Percentiles rank a stretch among this genome's conserved stretches.
phyloP scores from a whole-genome alignment of 2,329 filamentous ascomycete genomes.

The Cladosporium sp. region DNA sequence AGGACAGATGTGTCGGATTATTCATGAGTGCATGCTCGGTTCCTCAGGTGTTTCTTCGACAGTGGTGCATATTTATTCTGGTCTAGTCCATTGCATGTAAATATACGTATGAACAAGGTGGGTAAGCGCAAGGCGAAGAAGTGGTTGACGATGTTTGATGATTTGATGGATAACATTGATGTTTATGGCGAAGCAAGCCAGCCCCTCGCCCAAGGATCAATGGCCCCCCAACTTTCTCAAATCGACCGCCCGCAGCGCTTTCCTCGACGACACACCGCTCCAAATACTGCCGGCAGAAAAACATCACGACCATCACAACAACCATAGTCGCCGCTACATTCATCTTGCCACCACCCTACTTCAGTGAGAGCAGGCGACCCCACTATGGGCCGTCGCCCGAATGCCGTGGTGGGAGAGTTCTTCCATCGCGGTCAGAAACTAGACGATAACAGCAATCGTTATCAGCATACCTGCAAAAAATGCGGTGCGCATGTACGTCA shows the following conservation, averaged over 20 bases:
- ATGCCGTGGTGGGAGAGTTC: slow-evolving; percentile 79
- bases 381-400: slow-evolving; percentile 75
- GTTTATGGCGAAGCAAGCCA: too few relatives aligned
- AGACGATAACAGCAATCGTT: slow-evolving; percentile 84
- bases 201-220: too few relatives aligned
- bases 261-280: slow-evolving; percentile 10
- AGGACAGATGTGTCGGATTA: too few relatives aligned
- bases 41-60: too few relatives aligned
- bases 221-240: too few relatives aligned
- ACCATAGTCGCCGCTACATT: background rate
- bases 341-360: background rate
- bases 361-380: background rate
- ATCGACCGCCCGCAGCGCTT: background rate
- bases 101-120: too few relatives aligned
- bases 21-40: too few relatives aligned
- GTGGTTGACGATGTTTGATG: too few relatives aligned
- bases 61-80: too few relatives aligned
- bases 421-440: slow-evolving; percentile 84
- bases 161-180: too few relatives aligned
- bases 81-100: too few relatives aligned
- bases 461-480: slow-evolving; percentile 83
- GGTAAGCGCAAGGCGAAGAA: too few relatives aligned
- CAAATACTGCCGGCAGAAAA: slow-evolving; percentile 11
- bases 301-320: background rate
- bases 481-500: slow-evolving; percentile 66